Percentiles rank a stretch among this genome's conserved stretches.
These are phyloP conservation scores for Boletellus sp. DNA, from an alignment of 768 basidiomycete species.

Conservation along the genomic window DNA sequence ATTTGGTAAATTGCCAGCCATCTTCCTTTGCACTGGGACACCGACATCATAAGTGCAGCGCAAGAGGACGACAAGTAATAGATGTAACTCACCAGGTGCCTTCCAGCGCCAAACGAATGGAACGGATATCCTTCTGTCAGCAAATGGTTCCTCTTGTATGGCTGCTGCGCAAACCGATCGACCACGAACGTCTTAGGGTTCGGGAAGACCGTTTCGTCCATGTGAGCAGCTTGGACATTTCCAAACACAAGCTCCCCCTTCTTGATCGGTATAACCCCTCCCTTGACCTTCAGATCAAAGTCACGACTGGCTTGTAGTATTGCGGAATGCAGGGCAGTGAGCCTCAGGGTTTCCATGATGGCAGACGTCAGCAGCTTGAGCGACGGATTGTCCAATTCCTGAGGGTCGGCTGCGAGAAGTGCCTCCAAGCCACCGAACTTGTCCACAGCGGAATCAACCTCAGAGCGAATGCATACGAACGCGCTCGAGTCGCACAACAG, in stretches of 20 bases:
- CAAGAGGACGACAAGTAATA: neutral
- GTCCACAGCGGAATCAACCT: slow-evolving; percentile 37
- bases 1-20: slow-evolving; percentile 25
- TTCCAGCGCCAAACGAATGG: slow-evolving; percentile 16
- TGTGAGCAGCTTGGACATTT: slow-evolving; percentile 18
- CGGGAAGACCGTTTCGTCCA: slow-evolving; percentile 11
- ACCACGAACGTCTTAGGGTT: slow-evolving; percentile 13
- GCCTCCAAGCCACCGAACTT: slow-evolving; percentile 10
- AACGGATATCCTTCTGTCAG: slow-evolving; percentile 12
- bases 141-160: slow-evolving; percentile 10
- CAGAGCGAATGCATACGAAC: slow-evolving; percentile 42
- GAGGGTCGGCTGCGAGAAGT: slow-evolving; percentile 10
- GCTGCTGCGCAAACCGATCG: slow-evolving; percentile 18
- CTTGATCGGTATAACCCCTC: slow-evolving; percentile 12
- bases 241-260: slow-evolving; percentile 20
- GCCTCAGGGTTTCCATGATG: slow-evolving; percentile 26
- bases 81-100: slow-evolving; percentile 13
- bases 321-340: slow-evolving; percentile 16
- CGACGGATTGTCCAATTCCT: slow-evolving; percentile 14
- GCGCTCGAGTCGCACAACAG: slow-evolving; percentile 43
- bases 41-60: neutral
- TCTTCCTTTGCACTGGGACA: slow-evolving; percentile 20
- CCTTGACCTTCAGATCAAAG: slow-evolving; percentile 12
- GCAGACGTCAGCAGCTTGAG: slow-evolving; percentile 23
- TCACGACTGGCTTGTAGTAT: slow-evolving; percentile 16